Evolutionary conservation across 176 grass and related monocot genomes (phyloP), one percentile per base, ranked within the genome.

Genomic region (Aechmea fasciata): DNA sequence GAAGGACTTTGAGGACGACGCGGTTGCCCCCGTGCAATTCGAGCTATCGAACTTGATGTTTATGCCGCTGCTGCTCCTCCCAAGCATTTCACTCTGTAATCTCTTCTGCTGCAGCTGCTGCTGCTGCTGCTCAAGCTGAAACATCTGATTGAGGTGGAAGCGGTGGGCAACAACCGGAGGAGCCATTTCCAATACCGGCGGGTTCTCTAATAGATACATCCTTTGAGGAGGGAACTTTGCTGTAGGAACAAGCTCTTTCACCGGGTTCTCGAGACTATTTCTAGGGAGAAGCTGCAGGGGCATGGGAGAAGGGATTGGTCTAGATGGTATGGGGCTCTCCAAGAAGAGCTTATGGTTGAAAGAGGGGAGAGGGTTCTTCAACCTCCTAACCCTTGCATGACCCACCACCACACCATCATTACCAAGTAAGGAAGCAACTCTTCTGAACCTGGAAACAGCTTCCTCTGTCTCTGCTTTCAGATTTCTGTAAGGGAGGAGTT

Each of bases 91-190:
- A 8, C 41, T 90, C 74, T 99, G 95, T 48, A 94, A 29, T 82
- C 90, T 94, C 75, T 90, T 80, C 79, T 94, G 95, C 12, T 99
- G 25, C 12, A 94, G 95, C 82, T 92, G 25, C 12, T 99, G 22
- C 79, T 94, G 95, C 12, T 99, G 25, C 12, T 99, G 95, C 82
- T 92, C 63, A 53, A 99, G 57, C 69, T 99, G 95, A 53, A 86
- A 83, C 79, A 84, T 83, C 77, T 99, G 90, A 64, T 83, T 89
- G 84, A 93, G 62, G 82, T 88, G 94, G 55, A 90, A 90, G 52
- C 86, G 84, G 55, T 97, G 88, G 0, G 83, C 83, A 3, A 77
- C 65, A 9, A n/a, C n/a, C n/a, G 89, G 86, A 76, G 77, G 64
- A 1, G 75, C 74, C 13, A 51, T 68, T 63, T 70, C 79, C 1